Conservation (phyloP, 164 flowering plant species). For the Santalum album region DNA sequence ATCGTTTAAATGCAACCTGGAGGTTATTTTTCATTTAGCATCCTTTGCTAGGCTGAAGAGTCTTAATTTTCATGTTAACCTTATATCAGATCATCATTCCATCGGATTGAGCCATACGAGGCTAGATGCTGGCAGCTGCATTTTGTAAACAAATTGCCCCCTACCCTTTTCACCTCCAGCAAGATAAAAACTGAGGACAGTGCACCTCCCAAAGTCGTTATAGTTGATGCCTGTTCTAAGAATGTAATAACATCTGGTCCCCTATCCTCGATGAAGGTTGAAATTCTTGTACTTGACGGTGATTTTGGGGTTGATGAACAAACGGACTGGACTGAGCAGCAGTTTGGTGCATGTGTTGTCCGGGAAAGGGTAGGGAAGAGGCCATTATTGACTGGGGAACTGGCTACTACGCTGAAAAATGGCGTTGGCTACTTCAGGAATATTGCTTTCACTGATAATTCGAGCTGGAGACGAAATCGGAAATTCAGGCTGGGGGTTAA, state of each 20-base stretch:
- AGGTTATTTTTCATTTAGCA: too few relatives aligned
- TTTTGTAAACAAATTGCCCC: constrained; percentile 31
- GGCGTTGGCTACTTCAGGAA: constrained; percentile 38
- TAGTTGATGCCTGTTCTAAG: constrained; percentile 26
- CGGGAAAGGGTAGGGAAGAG: constrained; percentile 50
- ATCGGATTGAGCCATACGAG: constrained; percentile 22
- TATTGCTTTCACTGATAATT: constrained; percentile 48
- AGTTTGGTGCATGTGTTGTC: constrained; percentile 24
- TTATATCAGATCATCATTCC: constrained; percentile 21
- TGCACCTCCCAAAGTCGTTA: constrained; percentile 21
- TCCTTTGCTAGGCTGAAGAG: too few relatives aligned
- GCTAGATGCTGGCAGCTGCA: constrained; percentile 27
- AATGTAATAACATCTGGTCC: constrained; percentile 24
- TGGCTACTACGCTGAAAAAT: constrained; percentile 14
- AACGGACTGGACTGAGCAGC: constrained; percentile 33
- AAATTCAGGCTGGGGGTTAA: constrained; percentile 50
- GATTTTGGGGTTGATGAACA: constrained; percentile 33
- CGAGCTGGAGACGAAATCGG: constrained; percentile 47
- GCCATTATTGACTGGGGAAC: constrained; percentile 48
- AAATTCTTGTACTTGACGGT: constrained; percentile 42
- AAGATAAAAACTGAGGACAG: constrained; percentile 27
- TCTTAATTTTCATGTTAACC: background rate
- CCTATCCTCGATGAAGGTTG: constrained; percentile 35
- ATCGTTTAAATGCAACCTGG: background rate
- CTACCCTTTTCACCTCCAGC: constrained; percentile 32